Evolutionary conservation across 345 rosid species (phyloP).

Genomic region (Sonneratia caseolaris): DNA sequence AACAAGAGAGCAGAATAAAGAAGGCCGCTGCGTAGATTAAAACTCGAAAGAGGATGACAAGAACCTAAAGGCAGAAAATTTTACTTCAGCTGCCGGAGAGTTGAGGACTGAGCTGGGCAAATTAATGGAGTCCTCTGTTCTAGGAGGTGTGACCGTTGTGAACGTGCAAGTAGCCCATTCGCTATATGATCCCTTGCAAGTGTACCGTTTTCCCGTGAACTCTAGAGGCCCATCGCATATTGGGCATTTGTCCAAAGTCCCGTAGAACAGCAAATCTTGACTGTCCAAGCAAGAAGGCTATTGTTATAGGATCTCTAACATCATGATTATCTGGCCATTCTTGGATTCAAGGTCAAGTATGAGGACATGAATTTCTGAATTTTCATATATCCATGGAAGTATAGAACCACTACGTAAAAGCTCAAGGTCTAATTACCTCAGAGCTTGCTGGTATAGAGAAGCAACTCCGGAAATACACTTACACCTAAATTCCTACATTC

Average conservation of each 20-base stretch:
- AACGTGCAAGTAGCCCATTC: constrained; percentile 81
- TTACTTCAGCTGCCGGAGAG: constrained; percentile 45
- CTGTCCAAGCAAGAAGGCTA: constrained; percentile 18
- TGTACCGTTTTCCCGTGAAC: constrained; percentile 41
- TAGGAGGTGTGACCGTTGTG: constrained; percentile 46
- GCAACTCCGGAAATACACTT: too few relatives aligned
- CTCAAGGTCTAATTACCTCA: not conserved
- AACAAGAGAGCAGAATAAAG: not conserved
- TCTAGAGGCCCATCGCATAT: constrained; percentile 41
- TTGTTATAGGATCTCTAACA: not conserved
- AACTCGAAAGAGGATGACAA: not conserved
- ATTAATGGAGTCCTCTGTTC: constrained; percentile 38
- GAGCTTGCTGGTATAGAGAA: not conserved
- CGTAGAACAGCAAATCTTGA: constrained; percentile 57
- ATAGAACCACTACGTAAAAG: too few relatives aligned
- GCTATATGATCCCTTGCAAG: constrained; percentile 58
- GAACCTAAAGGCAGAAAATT: not conserved
- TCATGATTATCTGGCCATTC: not conserved
- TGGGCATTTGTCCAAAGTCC: constrained; percentile 53
- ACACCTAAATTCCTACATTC: too few relatives aligned
- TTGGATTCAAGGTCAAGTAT: not conserved
- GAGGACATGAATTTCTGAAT: not conserved
- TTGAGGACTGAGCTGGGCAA: constrained; percentile 45
- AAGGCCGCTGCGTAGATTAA: not conserved
- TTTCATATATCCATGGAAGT: too few relatives aligned